phyloP scores from a whole-genome alignment of 768 basidiomycete genomes.

The Kwoniella newhampshirensis region DNA sequence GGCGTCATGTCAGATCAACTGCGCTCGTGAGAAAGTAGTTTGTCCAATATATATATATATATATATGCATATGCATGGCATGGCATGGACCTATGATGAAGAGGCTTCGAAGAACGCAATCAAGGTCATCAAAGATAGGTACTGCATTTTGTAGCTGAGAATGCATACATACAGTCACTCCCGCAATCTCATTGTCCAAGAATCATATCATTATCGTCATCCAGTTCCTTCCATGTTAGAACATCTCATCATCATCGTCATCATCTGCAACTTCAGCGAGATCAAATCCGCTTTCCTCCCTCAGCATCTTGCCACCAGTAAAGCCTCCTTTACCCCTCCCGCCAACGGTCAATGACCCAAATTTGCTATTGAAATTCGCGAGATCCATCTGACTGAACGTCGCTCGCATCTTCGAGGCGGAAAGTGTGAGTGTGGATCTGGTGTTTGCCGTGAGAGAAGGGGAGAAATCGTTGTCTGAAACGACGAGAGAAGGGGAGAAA shows the following conservation, averaged over 20 bases:
- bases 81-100: not conserved
- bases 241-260: slow-evolving; percentile 26
- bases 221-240: not conserved
- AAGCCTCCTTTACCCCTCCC: slow-evolving; percentile 7
- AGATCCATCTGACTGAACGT: slow-evolving; percentile 41
- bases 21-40: no score
- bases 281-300: slow-evolving; percentile 43
- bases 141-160: not conserved
- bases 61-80: not conserved
- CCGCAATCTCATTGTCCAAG: no score
- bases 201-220: no score
- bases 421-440: slow-evolving; percentile 26
- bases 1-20: no score
- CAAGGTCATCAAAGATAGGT: no score
- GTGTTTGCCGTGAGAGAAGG: slow-evolving; percentile 8
- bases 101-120: no score
- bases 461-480: slow-evolving; percentile 27
- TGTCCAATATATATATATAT: not conserved
- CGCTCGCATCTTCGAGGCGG: slow-evolving; percentile 30
- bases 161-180: not conserved
- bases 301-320: slow-evolving; percentile 35
- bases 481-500: slow-evolving; percentile 23
- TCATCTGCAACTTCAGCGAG: slow-evolving; percentile 28
- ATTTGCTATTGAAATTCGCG: slow-evolving; percentile 32
- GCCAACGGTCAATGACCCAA: slow-evolving; percentile 29